Evolutionary conservation across 768 basidiomycete genomes (phyloP), one percentile per base, ranked within the genome.

Genomic region (Cantharellus cinnabarinus): DNA sequence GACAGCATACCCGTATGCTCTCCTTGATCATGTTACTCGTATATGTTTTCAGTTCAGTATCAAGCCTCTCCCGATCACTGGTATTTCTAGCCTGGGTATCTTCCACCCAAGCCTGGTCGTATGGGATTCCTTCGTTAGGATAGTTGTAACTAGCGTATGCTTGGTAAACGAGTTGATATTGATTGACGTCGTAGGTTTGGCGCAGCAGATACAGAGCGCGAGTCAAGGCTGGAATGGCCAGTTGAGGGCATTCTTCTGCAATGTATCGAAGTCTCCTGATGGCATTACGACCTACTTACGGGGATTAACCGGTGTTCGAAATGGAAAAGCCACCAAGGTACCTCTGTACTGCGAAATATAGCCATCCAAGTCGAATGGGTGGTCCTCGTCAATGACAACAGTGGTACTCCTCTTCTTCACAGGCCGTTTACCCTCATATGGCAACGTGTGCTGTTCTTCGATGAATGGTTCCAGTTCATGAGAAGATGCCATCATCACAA

Each of bases 11-110:
- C 66, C 94, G 75, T 65, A 95, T 93, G 75, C 88, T 91, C 76
- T 98, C 94, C 71, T 95, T 98, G 75, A 98, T 95, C 82, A 97
- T 84, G 68, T 95, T 98, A 65, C 87, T 91, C 63, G 82, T 77
- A 67, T 97, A 97, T 5, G 85, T 88, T 77, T 90, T 93, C 67
- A 97, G 74, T 68, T 98, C 94, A 3, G 91, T 84, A 72, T 95
- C 93, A 60, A 95, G 72, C 68, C 84, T 88, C n/a, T 77, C 78
- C 60, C 74, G 75, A 67, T 93, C 89, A n/a, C 77, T 77, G 62
- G 75, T 72, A 65, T 85, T 89, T 69, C 76, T 79, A 61, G 77
- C 73, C 50, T 73, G 72, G 38, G 72, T 76, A 64, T 82, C 79
- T 50, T 91, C 85, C 15, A 80, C 70, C 91, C 89, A 95, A 5